Evolutionary conservation across 768 basidiomycete species (phyloP), one percentile per base, ranked within the genome.

Genomic region (Termitomyces bulborhizus): DNA sequence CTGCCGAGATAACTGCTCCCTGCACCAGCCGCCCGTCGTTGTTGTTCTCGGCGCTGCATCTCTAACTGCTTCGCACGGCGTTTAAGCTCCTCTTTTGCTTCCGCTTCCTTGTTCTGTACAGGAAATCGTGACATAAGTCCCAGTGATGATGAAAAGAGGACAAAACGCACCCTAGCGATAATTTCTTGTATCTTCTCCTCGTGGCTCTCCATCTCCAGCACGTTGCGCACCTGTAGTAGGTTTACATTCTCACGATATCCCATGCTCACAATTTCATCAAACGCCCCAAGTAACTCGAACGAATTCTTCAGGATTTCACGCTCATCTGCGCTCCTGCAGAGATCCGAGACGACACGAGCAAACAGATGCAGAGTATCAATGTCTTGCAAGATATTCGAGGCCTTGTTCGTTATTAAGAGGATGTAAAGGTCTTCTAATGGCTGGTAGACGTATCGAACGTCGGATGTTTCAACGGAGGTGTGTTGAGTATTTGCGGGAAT

Each of bases 51-150:
- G 41, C 96, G 85, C 66, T 98, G 97, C 85, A 97, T 90, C 71
- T 99, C 97, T 58, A 99, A 84, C 65, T 98, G 94, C 68, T 97
- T 97, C 0, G 97, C 95, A 31, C 96, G 88, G 40, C 97, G 85
- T 69, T 98, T 98, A 66, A 99, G 87, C 66, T 98, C 96, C 68
- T 99, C 97, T 68, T 99, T 99, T 2, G 96, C 97, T 65, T 99
- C 97, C 6, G 93, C 93, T 72, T 99, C 97, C 72, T 98, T 98
- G 77, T 99, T 98, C 88, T 95, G 60, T 13, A 51, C 26, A 47
- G 41, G 29, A 26, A 46, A 48, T 34, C 18, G 5, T 24, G 3
- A 3, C 12, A 37, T 53, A 45, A 56, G 3, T 21, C 40, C 48
- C 29, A 15, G 21, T 24, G 54, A 31, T 16, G 21, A 15, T 39